phyloP scores from a whole-genome alignment of 2,329 filamentous ascomycete species.

The Aureobasidium leucospermi region DNA sequence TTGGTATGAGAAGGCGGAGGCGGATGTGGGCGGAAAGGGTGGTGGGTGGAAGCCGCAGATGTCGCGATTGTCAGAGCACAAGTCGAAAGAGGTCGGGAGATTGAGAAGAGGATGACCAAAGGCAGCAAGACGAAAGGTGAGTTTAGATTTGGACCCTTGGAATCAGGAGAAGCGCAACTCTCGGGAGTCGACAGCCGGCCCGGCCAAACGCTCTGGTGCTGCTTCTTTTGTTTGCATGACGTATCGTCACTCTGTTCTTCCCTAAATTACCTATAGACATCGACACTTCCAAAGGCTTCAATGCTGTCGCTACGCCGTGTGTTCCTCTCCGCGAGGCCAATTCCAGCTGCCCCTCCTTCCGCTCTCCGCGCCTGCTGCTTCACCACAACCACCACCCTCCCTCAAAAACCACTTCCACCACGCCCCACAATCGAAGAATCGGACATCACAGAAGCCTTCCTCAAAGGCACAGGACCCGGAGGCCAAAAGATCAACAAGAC shows the following conservation, averaged over 20 bases:
- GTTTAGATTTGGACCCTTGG: neutral
- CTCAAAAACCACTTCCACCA: conserved; percentile 59
- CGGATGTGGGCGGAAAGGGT: neutral
- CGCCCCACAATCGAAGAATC: conserved; percentile 67
- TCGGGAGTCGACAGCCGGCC: neutral
- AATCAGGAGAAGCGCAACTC: neutral
- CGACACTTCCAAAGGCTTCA: neutral
- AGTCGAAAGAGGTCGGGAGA: neutral
- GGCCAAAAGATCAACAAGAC: conserved; percentile 99
- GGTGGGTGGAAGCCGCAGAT: neutral
- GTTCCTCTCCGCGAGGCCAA: neutral
- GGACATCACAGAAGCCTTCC: conserved; percentile 76
- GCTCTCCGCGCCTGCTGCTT: conserved; percentile 18
- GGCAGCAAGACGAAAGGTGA: neutral
- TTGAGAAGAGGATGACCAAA: neutral
- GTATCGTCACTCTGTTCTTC: neutral
- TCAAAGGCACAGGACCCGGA: conserved; percentile 87
- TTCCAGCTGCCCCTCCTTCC: neutral
- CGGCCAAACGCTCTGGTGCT: neutral
- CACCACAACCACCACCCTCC: conserved; percentile 17
- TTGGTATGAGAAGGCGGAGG: neutral
- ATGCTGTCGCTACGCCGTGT: conserved; percentile 10
- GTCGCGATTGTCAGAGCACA: neutral
- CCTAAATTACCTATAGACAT: neutral
- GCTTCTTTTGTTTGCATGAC: neutral